phyloP scores from a whole-genome alignment of 192 early-diverging fungal genomes.

The Geranomyces variabilis region DNA sequence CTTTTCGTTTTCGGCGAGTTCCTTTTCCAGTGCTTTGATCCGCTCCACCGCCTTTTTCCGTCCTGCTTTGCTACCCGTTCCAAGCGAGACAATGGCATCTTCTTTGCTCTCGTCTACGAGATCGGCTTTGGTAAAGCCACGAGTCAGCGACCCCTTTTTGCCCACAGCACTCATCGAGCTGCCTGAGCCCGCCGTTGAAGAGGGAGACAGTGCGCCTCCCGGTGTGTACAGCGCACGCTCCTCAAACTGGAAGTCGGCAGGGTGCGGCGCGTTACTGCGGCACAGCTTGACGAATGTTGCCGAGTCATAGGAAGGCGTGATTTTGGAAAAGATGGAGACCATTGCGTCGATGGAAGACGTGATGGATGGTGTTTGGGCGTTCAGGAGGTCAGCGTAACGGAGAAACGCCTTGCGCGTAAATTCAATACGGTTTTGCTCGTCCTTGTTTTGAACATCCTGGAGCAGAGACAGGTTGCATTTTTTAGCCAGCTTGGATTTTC shows the following conservation, averaged over 20 bases:
- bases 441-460: slow-evolving; percentile 43
- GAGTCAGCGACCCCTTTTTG: slow-evolving; percentile 16
- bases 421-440: slow-evolving; percentile 41
- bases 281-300: slow-evolving; percentile 38
- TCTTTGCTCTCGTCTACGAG: slow-evolving; percentile 36
- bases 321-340: slow-evolving; percentile 35
- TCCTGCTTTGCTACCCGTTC: slow-evolving; percentile 32
- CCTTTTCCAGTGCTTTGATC: slow-evolving; percentile 50
- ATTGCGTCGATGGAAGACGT: slow-evolving; percentile 28
- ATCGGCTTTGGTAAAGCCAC: slow-evolving; percentile 29
- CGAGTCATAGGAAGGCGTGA: slow-evolving; percentile 32
- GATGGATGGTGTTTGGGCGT: slow-evolving; percentile 15
- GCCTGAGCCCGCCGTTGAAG: background rate
- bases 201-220: background rate
- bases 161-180: background rate
- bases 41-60: slow-evolving; percentile 45
- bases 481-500: slow-evolving; percentile 13
- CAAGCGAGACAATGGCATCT: slow-evolving; percentile 36
- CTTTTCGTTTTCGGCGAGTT: slow-evolving; percentile 43
- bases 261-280: slow-evolving; percentile 32
- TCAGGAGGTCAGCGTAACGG: slow-evolving; percentile 34
- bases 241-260: slow-evolving; percentile 48
- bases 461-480: too few relatives aligned
- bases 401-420: slow-evolving; percentile 36
- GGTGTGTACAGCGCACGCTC: slow-evolving; percentile 35